Base-by-base conservation (phyloP, 2,329 filamentous ascomycete species). In the Leptodontidium sp. region DNA sequence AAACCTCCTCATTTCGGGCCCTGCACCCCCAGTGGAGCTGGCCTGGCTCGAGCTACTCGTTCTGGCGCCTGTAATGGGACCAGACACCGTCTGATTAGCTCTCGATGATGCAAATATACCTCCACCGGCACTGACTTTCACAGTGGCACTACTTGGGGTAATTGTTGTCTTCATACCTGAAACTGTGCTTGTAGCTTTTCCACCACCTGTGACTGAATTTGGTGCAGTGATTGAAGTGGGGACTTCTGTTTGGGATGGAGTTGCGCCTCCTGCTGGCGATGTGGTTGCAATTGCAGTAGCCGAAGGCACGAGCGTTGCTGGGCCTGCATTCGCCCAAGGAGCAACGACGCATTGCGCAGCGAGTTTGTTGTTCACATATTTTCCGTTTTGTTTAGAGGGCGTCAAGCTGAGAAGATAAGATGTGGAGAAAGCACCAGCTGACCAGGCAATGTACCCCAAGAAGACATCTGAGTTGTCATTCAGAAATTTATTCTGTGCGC, bases 401-500 rank as follows among this genome's bases (percentile, higher is more conserved):
- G 72, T 74, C 29, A 75, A 45, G 50, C 70, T 72, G 9, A 76
- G 61, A 14, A 70, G 62, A 53, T 76, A 76, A 15, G 68, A 71
- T 9, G 69, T 73, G 0, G 67, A 58, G 53, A 80, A 81, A 17
- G 72, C 72, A 11, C 80, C 80, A n/a, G 80, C 80, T 24, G 75
- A 73, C 80, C 80, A 81, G 40, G 71, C 78, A 21, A 79, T 75
- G 66, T 77, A 81, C 7, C 79, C 80, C 21, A 81, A 63, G 67
- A 78, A 81, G 9, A 80, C 78, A 68, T 80, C 79, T 2, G 75
- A 75, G 17, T 80, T 80, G 14, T 70, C 43, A 32, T 75, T 75
- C 5, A 75, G 38, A 40, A 71, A 72, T n/a, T 62, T 69, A 32
- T 72, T 73, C 55, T 75, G 72, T 1, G 72, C 73, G 38, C 73